Evolutionary conservation across 148 eudicot species (phyloP).

Genomic region (Hydrangea macrophylla): DNA sequence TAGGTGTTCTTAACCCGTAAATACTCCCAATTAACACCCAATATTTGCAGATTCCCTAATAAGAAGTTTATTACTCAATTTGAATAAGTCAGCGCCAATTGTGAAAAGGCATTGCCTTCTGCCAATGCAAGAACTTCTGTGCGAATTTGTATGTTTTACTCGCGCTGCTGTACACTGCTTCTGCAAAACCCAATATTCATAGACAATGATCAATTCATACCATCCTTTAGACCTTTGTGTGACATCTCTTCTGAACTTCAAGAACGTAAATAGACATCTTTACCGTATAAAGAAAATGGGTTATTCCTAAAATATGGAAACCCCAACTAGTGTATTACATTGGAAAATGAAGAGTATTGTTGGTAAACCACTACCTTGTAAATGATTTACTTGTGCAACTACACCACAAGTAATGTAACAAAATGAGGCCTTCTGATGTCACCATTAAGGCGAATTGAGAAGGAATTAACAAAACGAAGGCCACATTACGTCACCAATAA

Average conservation of each 20-base stretch:
- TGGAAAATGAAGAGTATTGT: not conserved
- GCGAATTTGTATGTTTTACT: no score
- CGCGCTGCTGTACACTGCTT: no score
- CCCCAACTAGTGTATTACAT: not conserved
- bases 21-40: not conserved
- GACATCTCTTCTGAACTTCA: not conserved
- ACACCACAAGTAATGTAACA: constrained; percentile 6
- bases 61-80: not conserved
- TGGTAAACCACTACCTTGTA: not conserved
- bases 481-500: no score
- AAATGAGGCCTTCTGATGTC: not conserved
- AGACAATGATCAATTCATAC: no score
- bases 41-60: not conserved
- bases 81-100: not conserved
- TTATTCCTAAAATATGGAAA: not conserved
- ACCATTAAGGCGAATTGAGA: not conserved
- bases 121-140: no score
- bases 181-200: no score
- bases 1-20: not conserved
- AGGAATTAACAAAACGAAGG: not conserved
- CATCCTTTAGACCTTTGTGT: no score
- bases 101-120: no score
- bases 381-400: constrained; percentile 1
- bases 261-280: no score
- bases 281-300: not conserved